These are phyloP conservation scores for Chenopodium album DNA, from an alignment of 148 eudicot species.

Conservation along the genomic window DNA sequence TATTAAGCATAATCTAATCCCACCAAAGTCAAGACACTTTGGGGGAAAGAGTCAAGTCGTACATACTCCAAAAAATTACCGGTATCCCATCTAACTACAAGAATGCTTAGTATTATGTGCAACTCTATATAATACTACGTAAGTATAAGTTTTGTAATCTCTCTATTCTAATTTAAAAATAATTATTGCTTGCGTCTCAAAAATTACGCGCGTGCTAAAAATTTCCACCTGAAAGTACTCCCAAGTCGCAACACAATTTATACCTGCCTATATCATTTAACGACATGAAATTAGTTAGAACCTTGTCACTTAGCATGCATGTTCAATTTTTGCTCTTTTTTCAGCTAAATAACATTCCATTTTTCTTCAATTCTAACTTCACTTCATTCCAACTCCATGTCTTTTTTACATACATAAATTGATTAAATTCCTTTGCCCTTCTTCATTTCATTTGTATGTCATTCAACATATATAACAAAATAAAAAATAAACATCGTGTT, in stretches of 20 bases:
- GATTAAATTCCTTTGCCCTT: neutral
- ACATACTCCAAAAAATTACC: too few relatives aligned
- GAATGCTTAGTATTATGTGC: too few relatives aligned
- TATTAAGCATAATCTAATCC: too few relatives aligned
- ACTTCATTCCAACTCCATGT: neutral
- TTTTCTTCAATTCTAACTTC: neutral
- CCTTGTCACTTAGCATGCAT: constrained; percentile 12
- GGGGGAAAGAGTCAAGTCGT: too few relatives aligned
- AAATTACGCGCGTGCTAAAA: neutral
- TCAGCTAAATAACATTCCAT: neutral
- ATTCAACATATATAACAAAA: neutral
- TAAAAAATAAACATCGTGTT: neutral
- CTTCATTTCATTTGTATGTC: neutral
- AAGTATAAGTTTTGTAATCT: too few relatives aligned
- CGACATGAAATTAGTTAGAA: constrained; percentile 8
- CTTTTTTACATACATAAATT: neutral
- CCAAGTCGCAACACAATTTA: neutral
- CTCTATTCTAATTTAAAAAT: too few relatives aligned
- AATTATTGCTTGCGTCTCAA: neutral
- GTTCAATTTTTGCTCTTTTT: constrained; percentile 6
- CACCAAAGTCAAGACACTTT: too few relatives aligned
- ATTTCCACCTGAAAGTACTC: neutral
- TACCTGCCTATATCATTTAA: neutral
- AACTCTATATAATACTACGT: too few relatives aligned
- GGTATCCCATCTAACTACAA: too few relatives aligned